phyloP scores from a whole-genome alignment of 2,329 filamentous ascomycete species.

The Penicillium sp. region DNA sequence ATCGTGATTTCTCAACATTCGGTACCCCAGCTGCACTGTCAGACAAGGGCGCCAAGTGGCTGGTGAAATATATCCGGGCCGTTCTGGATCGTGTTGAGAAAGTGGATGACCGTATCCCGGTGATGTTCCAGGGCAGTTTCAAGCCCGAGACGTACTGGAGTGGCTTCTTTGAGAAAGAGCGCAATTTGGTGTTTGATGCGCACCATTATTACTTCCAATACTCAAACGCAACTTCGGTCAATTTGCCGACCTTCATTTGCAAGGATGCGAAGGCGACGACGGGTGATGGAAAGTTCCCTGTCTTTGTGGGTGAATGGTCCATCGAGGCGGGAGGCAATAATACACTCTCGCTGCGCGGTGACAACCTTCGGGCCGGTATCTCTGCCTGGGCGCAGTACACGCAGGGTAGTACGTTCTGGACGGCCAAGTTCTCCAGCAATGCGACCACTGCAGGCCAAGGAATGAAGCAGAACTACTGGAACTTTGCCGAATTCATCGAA shows the following conservation, averaged over 20 bases:
- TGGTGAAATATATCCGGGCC: conserved; percentile 24
- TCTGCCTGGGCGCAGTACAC: conserved; percentile 15
- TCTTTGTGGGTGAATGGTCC: conserved; percentile 28
- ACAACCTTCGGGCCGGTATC: conserved; percentile 20
- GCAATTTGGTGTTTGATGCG: conserved; percentile 29
- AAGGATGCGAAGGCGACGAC: conserved; percentile 16
- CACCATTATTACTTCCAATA: conserved; percentile 30
- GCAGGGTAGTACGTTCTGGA: conserved; percentile 26
- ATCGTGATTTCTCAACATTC: conserved; percentile 22
- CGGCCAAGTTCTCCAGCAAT: conserved; percentile 20
- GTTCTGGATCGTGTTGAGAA: conserved; percentile 20
- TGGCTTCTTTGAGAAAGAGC: conserved; percentile 9
- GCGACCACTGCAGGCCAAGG: conserved; percentile 16
- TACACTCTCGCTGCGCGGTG: conserved; percentile 13
- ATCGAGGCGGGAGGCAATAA: conserved; percentile 22
- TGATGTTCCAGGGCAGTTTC: conserved; percentile 33
- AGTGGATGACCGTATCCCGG: conserved; percentile 19
- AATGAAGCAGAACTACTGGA: conserved; percentile 20
- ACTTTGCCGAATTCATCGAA: conserved; percentile 17
- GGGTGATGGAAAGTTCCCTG: conserved; percentile 23
- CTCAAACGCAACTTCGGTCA: conserved; percentile 16
- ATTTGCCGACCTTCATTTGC: conserved; percentile 18
- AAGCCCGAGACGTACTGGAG: conserved; percentile 25
- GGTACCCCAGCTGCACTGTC: conserved; percentile 26
- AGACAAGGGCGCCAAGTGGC: conserved; percentile 24